These are phyloP conservation scores for Yarrowia yakushimensis DNA, from an alignment of 805 yeast genomes.

Conservation along the genomic window DNA sequence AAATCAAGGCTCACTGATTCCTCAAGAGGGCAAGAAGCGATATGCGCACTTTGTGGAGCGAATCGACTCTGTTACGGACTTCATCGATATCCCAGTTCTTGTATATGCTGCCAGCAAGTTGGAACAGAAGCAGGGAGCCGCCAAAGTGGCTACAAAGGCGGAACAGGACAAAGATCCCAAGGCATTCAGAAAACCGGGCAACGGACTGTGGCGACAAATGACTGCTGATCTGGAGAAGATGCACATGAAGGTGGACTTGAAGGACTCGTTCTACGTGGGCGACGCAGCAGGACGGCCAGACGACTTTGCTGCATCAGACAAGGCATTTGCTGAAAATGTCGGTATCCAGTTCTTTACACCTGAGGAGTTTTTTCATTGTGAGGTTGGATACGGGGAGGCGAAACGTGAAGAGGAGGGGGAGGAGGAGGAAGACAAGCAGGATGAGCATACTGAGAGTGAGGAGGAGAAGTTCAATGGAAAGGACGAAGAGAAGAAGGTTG, in stretches of 20 bases:
- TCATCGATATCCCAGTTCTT: conserved; percentile 40
- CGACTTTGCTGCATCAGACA: conserved; percentile 82
- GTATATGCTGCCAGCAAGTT: conserved; percentile 64
- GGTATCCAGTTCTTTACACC: conserved; percentile 62
- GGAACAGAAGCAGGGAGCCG: conserved; percentile 39
- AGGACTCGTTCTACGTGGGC: conserved; percentile 69
- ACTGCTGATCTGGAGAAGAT: conserved; percentile 39
- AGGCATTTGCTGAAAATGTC: conserved; percentile 57
- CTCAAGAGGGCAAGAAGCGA: conserved; percentile 38
- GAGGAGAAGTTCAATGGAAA: not conserved
- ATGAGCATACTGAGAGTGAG: not conserved
- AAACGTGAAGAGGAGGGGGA: not conserved
- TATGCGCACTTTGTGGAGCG: conserved; percentile 39
- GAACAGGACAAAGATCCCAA: conserved; percentile 27
- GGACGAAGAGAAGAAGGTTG: not conserved
- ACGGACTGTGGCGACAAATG: conserved; percentile 72
- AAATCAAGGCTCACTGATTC: conserved; percentile 72
- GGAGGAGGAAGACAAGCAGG: not conserved
- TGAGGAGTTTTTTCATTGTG: conserved; percentile 56
- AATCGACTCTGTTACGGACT: conserved; percentile 33
- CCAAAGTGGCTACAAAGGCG: conserved; percentile 29
- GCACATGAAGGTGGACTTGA: conserved; percentile 41
- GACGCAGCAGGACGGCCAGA: conserved; percentile 87
- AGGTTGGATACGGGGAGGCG: not conserved
- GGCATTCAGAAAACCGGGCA: conserved; percentile 59